Evolutionary conservation across 176 grass and related monocot species (phyloP).

Genomic region (Zea luxurians): DNA sequence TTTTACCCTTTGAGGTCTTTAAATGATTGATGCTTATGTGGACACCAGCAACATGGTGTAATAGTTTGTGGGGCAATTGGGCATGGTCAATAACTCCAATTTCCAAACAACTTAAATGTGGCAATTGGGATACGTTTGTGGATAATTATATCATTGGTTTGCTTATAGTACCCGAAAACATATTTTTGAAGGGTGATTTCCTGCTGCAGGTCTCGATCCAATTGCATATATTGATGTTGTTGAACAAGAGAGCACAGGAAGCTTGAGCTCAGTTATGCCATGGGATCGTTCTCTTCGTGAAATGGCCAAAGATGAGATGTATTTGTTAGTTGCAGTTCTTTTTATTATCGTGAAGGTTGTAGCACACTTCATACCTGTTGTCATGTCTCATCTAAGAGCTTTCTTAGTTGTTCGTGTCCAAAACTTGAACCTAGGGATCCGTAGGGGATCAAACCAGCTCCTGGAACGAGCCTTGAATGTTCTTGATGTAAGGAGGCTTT

Average conservation of each 20-base stretch:
- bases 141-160: slow-evolving; percentile 2
- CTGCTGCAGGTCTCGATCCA: slow-evolving; percentile 57
- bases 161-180: neutral
- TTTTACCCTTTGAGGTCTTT: neutral
- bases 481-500: slow-evolving; percentile 61
- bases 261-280: slow-evolving; percentile 25
- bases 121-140: neutral
- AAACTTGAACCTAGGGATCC: slow-evolving; percentile 52
- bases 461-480: slow-evolving; percentile 45
- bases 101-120: slow-evolving; percentile 9
- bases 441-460: slow-evolving; percentile 54
- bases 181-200: slow-evolving; percentile 26
- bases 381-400: slow-evolving; percentile 45
- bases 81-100: neutral
- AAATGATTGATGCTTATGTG: slow-evolving; percentile 26
- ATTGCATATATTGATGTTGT: slow-evolving; percentile 54
- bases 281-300: slow-evolving; percentile 29
- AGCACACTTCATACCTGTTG: slow-evolving; percentile 25
- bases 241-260: slow-evolving; percentile 45
- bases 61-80: neutral
- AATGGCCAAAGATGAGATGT: slow-evolving; percentile 49
- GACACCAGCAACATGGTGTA: neutral
- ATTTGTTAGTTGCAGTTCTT: slow-evolving; percentile 42
- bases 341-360: slow-evolving; percentile 55
- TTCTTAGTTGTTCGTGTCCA: slow-evolving; percentile 43